A percentile compares a stretch with the other conserved stretches of the same genome.
Evolutionary conservation across 768 basidiomycete genomes (phyloP).

Genomic region (Termitomyces sp.): DNA sequence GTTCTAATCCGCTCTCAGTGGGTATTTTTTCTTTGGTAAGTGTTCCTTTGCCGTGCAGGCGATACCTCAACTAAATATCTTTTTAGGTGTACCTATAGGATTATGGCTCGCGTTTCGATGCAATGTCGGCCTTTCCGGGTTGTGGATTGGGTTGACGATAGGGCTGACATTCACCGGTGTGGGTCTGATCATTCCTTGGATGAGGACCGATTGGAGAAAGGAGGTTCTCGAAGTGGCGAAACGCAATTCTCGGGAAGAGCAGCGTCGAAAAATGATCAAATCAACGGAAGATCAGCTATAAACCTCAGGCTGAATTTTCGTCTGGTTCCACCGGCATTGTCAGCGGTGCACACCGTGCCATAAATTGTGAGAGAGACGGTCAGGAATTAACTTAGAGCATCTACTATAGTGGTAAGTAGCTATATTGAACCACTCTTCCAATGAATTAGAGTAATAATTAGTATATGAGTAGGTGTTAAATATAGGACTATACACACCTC

Average conservation of each 20-base stretch:
- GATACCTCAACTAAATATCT: not conserved
- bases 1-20: not conserved
- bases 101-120: conserved; percentile 10
- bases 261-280: not conserved
- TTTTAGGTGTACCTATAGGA: conserved; percentile 4
- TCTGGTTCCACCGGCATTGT: no score
- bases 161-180: conserved; percentile 5
- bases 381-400: no score
- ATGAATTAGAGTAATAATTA: no score
- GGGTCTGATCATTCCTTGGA: not conserved
- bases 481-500: no score
- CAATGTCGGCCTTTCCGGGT: conserved; percentile 7
- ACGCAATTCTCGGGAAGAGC: conserved; percentile 7
- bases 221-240: conserved; percentile 8
- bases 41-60: not conserved
- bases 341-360: no score
- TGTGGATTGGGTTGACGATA: conserved; percentile 13
- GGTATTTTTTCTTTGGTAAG: conserved; percentile 3
- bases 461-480: no score
- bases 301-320: not conserved
- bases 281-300: not conserved
- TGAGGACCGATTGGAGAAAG: conserved; percentile 9
- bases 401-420: no score
- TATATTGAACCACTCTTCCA: no score
- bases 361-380: no score